Percentiles rank a stretch among this genome's conserved stretches.
phyloP scores from a whole-genome alignment of 164 flowering plant species.

The Umbellularia californica region DNA sequence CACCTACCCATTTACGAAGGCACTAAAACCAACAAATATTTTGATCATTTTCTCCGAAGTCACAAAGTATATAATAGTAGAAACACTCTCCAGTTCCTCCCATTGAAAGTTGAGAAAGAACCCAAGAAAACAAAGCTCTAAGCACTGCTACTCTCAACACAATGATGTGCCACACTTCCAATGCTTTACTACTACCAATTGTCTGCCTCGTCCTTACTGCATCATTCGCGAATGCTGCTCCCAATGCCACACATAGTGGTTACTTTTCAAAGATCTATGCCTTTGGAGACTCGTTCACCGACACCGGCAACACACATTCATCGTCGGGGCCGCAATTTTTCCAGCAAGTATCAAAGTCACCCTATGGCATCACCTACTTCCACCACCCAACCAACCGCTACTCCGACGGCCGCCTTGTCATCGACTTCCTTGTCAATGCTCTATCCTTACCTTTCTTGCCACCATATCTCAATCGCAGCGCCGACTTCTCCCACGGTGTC shows the following conservation, averaged over 20 bases:
- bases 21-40: too few relatives aligned
- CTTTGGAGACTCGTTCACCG: constrained; percentile 76
- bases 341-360: constrained; percentile 28
- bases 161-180: constrained; percentile 1
- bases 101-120: too few relatives aligned
- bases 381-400: constrained; percentile 39
- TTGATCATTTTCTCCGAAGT: too few relatives aligned
- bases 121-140: too few relatives aligned
- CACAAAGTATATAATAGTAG: too few relatives aligned
- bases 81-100: too few relatives aligned
- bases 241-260: background rate
- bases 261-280: constrained; percentile 51
- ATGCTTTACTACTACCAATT: background rate
- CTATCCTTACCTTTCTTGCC: constrained; percentile 50
- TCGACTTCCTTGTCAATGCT: constrained; percentile 51
- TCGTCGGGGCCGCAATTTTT: constrained; percentile 29
- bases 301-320: constrained; percentile 59
- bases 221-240: background rate
- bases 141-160: too few relatives aligned
- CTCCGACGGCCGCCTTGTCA: constrained; percentile 57
- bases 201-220: constrained; percentile 6
- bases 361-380: constrained; percentile 41
- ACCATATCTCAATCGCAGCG: constrained; percentile 29
- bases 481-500: constrained; percentile 39
- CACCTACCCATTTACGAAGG: too few relatives aligned